Evolutionary conservation across 1,139 yeast genomes (phyloP), one percentile per base, ranked within the genome.

Genomic region (Lodderomyces orthopsilosis): DNA sequence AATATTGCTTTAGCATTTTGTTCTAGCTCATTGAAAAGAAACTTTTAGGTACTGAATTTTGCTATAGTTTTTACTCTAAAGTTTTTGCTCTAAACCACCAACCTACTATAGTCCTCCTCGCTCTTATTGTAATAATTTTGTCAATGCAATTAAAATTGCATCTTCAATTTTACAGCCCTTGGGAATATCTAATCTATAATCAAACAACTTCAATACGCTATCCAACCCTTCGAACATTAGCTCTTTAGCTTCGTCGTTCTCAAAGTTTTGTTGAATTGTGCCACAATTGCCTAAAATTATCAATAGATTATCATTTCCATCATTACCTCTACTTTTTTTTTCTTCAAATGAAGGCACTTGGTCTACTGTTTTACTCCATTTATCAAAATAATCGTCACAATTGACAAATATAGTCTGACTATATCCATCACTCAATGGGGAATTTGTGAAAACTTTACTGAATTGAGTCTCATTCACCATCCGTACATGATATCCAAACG

Each of bases 401-500:
- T 82, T 78, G 13, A 82, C 77, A 62, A 77, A 85, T 1, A 85
- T 61, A 3, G 90, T 75, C 50, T 79, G 79, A 1, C 83, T 71
- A 59, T 89, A 90, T 0, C 96, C 96, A 6, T 80, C 81, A 9
- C 79, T 73, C 42, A 73, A 74, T 2, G 84, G 70, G 41, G 85
- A 74, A 54, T 85, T 87, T 7, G 94, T 83, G 62, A 88, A 90
- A 0, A 90, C 65, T 14, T 80, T 70, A 38, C 81, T 77, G 54
- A 89, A 82, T 9, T 68, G 60, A 15, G 23, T 35, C 40, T 70
- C 68, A 41, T 70, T 68, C 2, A 86, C 87, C 14, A 84, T 65
- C 45, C 97, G 70, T 2, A 90, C 91, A 47, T 75, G 79, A 61
- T 85, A 90, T 0, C 95, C 96, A 61, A 82, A 86, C 5, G 84